Evolutionary conservation across 2,329 filamentous ascomycete species (phyloP).

Genomic region (Aspergillus sp.): DNA sequence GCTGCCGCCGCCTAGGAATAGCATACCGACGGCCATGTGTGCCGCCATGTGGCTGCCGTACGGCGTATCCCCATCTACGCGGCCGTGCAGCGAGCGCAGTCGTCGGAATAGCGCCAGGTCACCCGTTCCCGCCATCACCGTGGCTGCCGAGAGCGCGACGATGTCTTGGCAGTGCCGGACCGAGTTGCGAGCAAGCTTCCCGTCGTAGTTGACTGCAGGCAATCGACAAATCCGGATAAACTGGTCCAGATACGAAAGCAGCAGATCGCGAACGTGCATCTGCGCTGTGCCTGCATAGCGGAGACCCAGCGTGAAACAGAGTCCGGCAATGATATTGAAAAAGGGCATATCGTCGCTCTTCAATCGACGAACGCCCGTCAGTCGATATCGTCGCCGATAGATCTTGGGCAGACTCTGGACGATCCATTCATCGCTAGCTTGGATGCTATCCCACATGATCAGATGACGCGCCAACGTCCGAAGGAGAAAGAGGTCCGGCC

Average conservation of each 20-base stretch:
- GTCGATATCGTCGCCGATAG: slow-evolving; percentile 55
- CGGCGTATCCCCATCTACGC: slow-evolving; percentile 71
- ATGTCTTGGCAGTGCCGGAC: slow-evolving; percentile 87
- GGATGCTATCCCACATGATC: slow-evolving; percentile 84
- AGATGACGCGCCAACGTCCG: slow-evolving; percentile 82
- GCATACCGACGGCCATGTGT: slow-evolving; percentile 80
- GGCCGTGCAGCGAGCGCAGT: slow-evolving; percentile 77
- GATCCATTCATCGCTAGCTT: slow-evolving; percentile 67
- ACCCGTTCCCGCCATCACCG: slow-evolving; percentile 92
- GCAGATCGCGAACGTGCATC: slow-evolving; percentile 63
- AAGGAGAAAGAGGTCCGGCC: slow-evolving; percentile 84
- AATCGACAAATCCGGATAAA: slow-evolving; percentile 70
- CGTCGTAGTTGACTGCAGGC: slow-evolving; percentile 62
- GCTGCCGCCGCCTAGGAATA: slow-evolving; percentile 89
- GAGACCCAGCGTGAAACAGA: slow-evolving; percentile 71
- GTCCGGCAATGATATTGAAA: slow-evolving; percentile 81
- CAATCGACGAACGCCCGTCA: slow-evolving; percentile 54
- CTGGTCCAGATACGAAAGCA: slow-evolving; percentile 77
- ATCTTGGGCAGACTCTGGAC: slow-evolving; percentile 60
- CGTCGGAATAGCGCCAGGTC: slow-evolving; percentile 79
- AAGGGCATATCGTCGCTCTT: slow-evolving; percentile 81
- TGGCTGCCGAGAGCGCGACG: slow-evolving; percentile 69
- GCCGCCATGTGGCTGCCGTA: slow-evolving; percentile 92
- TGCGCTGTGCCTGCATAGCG: slow-evolving; percentile 68
- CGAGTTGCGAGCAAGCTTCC: slow-evolving; percentile 71